A percentile compares a stretch with the other conserved stretches of the same genome.
Evolutionary conservation across 108 stramenopile species (phyloP).

Genomic region (Pseudonitzschia delicatissima): DNA sequence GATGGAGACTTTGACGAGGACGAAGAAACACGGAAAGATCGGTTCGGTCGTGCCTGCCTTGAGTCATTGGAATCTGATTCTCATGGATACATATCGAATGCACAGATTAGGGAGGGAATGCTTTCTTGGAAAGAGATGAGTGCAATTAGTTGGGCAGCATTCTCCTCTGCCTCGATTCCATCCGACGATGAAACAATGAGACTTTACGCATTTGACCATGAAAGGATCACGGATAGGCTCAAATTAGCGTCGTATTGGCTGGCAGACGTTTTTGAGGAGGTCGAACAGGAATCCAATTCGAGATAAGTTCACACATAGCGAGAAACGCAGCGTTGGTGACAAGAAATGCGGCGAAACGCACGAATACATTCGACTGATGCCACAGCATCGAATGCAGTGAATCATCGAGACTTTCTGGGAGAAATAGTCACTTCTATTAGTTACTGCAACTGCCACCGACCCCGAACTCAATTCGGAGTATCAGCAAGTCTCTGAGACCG

Average conservation of each 20-base stretch:
- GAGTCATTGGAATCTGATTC: conserved; percentile 13
- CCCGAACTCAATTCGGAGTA: no score
- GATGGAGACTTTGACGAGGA: background rate
- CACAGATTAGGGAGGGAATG: background rate
- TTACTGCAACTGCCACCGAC: no score
- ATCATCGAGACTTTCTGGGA: no score
- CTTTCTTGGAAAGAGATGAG: conserved; percentile 15
- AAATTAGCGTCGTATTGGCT: conserved; percentile 22
- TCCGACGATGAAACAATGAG: conserved; percentile 12
- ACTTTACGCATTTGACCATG: conserved; percentile 5
- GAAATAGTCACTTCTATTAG: no score
- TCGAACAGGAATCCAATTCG: conserved; percentile 5
- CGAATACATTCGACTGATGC: no score
- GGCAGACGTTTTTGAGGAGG: conserved; percentile 4
- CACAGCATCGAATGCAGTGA: no score
- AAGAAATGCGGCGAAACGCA: no score
- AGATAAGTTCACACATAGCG: no score
- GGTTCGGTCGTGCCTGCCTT: conserved; percentile 8
- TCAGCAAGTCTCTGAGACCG: no score
- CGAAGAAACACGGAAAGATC: conserved; percentile 14
- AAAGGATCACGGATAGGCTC: conserved; percentile 10
- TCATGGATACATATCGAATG: conserved; percentile 2
- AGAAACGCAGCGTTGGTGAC: no score
- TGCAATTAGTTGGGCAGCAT: conserved; percentile 30
- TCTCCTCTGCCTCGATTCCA: background rate